phyloP scores from a whole-genome alignment of 805 yeast species.

The Candida sakaeoensis region DNA sequence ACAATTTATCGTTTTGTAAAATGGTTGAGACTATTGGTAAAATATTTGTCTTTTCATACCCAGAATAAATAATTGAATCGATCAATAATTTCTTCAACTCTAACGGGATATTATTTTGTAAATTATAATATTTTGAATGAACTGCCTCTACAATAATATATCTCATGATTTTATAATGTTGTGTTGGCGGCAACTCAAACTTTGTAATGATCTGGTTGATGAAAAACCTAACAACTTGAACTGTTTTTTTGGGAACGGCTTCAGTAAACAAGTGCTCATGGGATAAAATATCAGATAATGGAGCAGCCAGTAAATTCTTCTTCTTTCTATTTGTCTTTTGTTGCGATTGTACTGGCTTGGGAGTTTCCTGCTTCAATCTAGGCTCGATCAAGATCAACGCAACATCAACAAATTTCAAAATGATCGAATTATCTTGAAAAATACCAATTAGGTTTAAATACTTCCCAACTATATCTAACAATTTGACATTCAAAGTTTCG shows the following conservation, averaged over 20 bases:
- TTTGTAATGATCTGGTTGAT: constrained; percentile 46
- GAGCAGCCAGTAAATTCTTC: constrained; percentile 39
- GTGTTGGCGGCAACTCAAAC: constrained; percentile 56
- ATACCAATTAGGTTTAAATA: constrained; percentile 33
- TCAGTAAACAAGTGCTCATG: constrained; percentile 55
- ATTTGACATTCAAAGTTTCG: constrained; percentile 40
- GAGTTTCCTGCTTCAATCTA: constrained; percentile 17
- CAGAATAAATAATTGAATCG: constrained; percentile 65
- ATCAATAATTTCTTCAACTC: constrained; percentile 42
- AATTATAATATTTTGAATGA: constrained; percentile 20
- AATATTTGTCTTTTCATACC: constrained; percentile 56
- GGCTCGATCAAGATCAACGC: constrained; percentile 44
- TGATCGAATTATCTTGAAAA: constrained; percentile 46
- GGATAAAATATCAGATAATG: constrained; percentile 66
- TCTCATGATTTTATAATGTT: constrained; percentile 52
- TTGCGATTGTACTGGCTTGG: constrained; percentile 6
- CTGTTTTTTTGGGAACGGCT: constrained; percentile 37
- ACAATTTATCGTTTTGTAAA: constrained; percentile 45
- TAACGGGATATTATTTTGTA: constrained; percentile 21
- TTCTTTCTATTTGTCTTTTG: constrained; percentile 35
- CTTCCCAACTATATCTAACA: constrained; percentile 23
- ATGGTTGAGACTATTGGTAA: constrained; percentile 65
- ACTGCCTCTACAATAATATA: constrained; percentile 35
- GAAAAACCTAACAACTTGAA: constrained; percentile 39
- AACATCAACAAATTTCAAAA: constrained; percentile 57